Percentiles rank a stretch among this genome's conserved stretches.
Evolutionary conservation across 129 eudicot species (phyloP).

Genomic region (Dittrichia graveolens): DNA sequence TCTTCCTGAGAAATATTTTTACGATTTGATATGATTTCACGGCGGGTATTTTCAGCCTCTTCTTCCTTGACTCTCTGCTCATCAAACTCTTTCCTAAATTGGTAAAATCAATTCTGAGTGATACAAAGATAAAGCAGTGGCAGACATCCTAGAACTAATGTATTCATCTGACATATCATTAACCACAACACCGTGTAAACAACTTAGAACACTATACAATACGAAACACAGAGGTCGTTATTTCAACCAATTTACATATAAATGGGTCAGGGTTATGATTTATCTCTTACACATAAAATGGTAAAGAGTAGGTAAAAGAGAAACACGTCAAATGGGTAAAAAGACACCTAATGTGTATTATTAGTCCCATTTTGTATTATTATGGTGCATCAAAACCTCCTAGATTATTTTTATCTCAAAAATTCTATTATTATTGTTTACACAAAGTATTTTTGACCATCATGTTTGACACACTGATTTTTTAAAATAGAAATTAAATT

Average conservation of each 20-base stretch:
- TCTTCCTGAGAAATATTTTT: slow-evolving; percentile 55
- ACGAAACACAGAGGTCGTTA: neutral
- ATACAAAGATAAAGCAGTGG: neutral
- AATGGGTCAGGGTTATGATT: neutral
- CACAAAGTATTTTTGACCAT: neutral
- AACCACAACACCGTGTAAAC: neutral
- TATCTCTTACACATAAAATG: too few species aligned
- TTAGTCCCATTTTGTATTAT: neutral
- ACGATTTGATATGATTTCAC: too few species aligned
- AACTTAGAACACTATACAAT: neutral
- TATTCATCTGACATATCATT: neutral
- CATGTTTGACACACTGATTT: neutral
- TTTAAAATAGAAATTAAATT: neutral
- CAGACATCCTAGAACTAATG: neutral
- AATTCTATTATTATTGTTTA: neutral
- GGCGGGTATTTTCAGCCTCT: slow-evolving; percentile 52
- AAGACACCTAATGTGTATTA: neutral
- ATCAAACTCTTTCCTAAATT: slow-evolving; percentile 81
- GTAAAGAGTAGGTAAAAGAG: too few species aligned
- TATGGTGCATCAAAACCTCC: too few species aligned
- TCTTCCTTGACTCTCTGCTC: slow-evolving; percentile 70
- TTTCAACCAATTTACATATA: neutral
- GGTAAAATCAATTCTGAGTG: neutral
- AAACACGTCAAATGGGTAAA: neutral
- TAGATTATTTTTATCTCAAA: neutral